Evolutionary conservation across 2,329 filamentous ascomycete genomes (phyloP).

Genomic region (Tolypocladium cylindrosporum): DNA sequence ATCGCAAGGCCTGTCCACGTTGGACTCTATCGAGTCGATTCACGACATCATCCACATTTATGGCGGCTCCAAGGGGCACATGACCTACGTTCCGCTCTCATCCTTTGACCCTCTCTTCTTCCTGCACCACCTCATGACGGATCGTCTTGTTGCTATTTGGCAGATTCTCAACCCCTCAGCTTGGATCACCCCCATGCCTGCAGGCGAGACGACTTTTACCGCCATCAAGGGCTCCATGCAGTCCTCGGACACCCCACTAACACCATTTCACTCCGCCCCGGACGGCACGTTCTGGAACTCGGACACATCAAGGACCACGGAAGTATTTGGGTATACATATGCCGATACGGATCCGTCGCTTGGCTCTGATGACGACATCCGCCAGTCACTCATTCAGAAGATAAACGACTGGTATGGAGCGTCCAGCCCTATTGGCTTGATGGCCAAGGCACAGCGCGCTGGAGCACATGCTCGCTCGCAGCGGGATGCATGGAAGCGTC

Average conservation of each 20-base stretch:
- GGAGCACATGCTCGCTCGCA: background rate
- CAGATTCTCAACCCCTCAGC: slow-evolving; percentile 60
- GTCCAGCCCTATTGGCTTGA: slow-evolving; percentile 17
- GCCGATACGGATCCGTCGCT: slow-evolving; percentile 39
- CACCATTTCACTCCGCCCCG: slow-evolving; percentile 53
- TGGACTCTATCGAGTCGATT: slow-evolving; percentile 56
- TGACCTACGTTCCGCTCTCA: slow-evolving; percentile 61
- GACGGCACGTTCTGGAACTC: slow-evolving; percentile 60
- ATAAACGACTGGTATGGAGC: slow-evolving; percentile 42
- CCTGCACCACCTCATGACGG: slow-evolving; percentile 66
- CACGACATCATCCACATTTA: slow-evolving; percentile 54
- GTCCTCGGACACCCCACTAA: slow-evolving; percentile 46
- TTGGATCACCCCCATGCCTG: slow-evolving; percentile 50
- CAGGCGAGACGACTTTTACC: slow-evolving; percentile 51
- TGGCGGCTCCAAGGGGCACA: slow-evolving; percentile 53
- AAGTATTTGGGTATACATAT: slow-evolving; percentile 65
- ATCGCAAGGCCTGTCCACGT: slow-evolving; percentile 32
- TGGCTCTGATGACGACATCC: slow-evolving; percentile 13
- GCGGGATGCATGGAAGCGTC: background rate
- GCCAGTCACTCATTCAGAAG: slow-evolving; percentile 24
- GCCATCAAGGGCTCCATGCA: slow-evolving; percentile 42
- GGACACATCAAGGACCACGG: slow-evolving; percentile 45
- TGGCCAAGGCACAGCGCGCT: slow-evolving; percentile 2
- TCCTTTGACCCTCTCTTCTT: slow-evolving; percentile 75
- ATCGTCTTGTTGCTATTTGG: slow-evolving; percentile 69